Evolutionary conservation across 306 rosid species (phyloP).

Genomic region (Pyrus betulifolia): DNA sequence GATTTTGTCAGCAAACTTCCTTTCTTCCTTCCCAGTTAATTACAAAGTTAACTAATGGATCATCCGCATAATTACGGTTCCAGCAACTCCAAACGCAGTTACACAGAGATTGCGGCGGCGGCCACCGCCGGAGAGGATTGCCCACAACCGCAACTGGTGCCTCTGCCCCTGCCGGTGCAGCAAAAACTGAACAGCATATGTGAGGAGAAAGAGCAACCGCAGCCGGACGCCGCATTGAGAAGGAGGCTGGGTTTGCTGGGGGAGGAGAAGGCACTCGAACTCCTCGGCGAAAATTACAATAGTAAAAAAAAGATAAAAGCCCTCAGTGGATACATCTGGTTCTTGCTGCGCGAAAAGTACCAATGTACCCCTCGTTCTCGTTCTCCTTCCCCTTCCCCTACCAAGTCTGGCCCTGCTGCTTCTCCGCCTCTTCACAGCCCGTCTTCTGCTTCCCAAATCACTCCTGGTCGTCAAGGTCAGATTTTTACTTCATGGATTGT

Average conservation of each 20-base stretch:
- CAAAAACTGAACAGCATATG: conserved; percentile 11
- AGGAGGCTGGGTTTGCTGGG: conserved; percentile 5
- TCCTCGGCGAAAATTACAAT: neutral
- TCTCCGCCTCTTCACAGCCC: neutral
- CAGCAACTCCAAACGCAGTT: neutral
- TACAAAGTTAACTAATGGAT: no score
- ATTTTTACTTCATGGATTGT: neutral
- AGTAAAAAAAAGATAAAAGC: no score
- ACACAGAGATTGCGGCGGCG: neutral
- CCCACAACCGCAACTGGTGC: neutral
- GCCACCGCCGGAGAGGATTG: neutral
- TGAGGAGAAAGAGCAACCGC: neutral
- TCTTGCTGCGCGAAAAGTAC: neutral
- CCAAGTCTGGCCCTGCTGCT: neutral
- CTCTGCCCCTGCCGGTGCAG: conserved; percentile 24
- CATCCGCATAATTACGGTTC: no score
- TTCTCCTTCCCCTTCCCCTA: neutral
- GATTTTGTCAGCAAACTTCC: no score
- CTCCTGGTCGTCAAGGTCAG: neutral
- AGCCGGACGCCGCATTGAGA: neutral
- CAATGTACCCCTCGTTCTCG: neutral
- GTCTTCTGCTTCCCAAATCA: neutral
- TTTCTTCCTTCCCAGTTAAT: no score
- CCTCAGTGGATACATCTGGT: neutral
- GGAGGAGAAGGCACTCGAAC: conserved; percentile 20